A percentile compares a stretch with the other conserved stretches of the same genome.
These are phyloP conservation scores for Pseudoturritis turrita DNA, from an alignment of 345 rosid genomes.

Conservation along the genomic window DNA sequence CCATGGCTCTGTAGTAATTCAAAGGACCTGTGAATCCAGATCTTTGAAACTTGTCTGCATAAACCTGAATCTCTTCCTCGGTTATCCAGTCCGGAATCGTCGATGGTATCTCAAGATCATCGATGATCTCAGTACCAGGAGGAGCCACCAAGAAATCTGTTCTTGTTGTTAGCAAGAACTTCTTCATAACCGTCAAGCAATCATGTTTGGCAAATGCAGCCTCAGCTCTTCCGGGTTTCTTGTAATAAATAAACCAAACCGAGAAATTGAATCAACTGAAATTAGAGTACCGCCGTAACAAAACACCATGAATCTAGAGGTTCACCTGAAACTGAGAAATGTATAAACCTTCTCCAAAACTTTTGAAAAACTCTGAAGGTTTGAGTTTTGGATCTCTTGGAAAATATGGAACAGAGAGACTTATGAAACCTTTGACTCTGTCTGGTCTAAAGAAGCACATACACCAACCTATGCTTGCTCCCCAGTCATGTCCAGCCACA, in stretches of 20 bases:
- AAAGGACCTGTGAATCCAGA: conserved; percentile 61
- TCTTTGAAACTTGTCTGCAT: conserved; percentile 57
- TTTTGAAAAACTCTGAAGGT: conserved; percentile 19
- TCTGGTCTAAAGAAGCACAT: conserved; percentile 54
- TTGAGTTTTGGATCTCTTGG: conserved; percentile 42
- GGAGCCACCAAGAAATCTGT: conserved; percentile 55
- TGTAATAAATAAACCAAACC: background rate
- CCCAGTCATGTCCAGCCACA: conserved; percentile 76
- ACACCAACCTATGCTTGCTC: conserved; percentile 50
- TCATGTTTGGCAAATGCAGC: conserved; percentile 58
- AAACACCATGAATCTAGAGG: background rate
- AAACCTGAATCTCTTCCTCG: conserved; percentile 60
- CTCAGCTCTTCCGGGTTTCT: conserved; percentile 79
- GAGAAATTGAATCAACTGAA: background rate
- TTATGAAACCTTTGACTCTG: conserved; percentile 45
- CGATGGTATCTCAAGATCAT: conserved; percentile 47
- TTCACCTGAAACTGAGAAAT: conserved; percentile 63
- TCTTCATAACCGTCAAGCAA: conserved; percentile 58
- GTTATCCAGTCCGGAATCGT: conserved; percentile 58
- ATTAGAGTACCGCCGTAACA: background rate
- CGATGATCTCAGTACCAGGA: conserved; percentile 54
- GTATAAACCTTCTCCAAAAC: conserved; percentile 52
- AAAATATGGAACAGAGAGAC: conserved; percentile 42
- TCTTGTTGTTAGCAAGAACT: conserved; percentile 51
- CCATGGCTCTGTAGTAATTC: conserved; percentile 64